These are phyloP conservation scores for Betula pendula DNA, from an alignment of 306 rosid genomes.

Conservation along the genomic window DNA sequence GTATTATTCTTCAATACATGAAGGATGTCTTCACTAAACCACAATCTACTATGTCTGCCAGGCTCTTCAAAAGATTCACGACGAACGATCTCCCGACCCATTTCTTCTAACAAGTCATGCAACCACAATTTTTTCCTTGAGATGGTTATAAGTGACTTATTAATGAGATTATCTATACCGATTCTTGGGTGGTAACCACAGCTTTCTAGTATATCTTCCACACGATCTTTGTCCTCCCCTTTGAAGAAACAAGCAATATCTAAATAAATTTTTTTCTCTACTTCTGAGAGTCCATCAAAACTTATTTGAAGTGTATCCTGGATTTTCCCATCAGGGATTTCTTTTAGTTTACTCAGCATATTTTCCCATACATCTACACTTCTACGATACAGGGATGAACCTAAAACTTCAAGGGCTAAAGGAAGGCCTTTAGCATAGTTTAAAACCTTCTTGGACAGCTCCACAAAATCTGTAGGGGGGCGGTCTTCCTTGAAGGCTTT, in stretches of 20 bases:
- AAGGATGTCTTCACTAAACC: slow-evolving; percentile 6
- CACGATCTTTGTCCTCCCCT: background rate
- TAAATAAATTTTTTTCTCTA: background rate
- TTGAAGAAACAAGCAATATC: slow-evolving; percentile 8
- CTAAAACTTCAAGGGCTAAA: too few species aligned
- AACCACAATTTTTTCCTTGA: too few species aligned
- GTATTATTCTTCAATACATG: background rate
- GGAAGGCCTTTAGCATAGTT: too few species aligned
- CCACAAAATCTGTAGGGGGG: too few species aligned
- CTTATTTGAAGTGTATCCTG: too few species aligned
- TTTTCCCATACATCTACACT: too few species aligned
- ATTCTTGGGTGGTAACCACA: background rate
- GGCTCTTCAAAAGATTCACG: background rate
- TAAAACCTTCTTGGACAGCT: too few species aligned
- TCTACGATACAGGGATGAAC: too few species aligned
- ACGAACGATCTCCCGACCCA: slow-evolving; percentile 15
- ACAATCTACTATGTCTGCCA: background rate
- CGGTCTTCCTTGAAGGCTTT: too few species aligned
- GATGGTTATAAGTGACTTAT: background rate
- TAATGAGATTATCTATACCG: background rate
- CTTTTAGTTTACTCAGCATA: too few species aligned
- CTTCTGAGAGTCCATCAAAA: too few species aligned
- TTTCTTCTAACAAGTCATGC: slow-evolving; percentile 2
- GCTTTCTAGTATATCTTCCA: background rate
- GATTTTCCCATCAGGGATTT: too few species aligned